Base-by-base conservation (phyloP, 192 early-diverging fungal species). In the Podila epicladia region DNA sequence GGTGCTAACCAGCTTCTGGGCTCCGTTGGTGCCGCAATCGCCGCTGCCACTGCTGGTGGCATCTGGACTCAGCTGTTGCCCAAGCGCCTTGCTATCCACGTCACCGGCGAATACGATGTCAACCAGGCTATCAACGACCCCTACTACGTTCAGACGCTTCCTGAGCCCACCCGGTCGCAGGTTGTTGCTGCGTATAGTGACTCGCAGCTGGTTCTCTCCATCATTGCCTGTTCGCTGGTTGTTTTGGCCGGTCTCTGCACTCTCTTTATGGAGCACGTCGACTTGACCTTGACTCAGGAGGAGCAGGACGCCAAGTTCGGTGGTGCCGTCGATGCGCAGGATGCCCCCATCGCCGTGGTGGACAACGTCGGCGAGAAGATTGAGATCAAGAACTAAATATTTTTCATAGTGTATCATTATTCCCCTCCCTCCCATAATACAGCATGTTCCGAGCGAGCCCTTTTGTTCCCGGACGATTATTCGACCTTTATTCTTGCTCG, bases 1-100 rank as follows among this genome's bases (percentile, higher is more conserved):
- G 29, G 65, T 57, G 65, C 49, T 19, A 57, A 33, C 31, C 13
- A 33, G n/a, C 24, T 67, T 19, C 19, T 67, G 32, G 51, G 28
- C 11, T 33, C 65, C 7, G 9, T 67, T 37, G 3, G 41, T 35
- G 32, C 31, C 11, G 22, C 65, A 11, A 24, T 67, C 22, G 51
- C 31, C 50, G 2, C 41, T 67, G 13, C 65, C 12, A 12, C 53
- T 2, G 26, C 65, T 4, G 65, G 65, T 1, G 12, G 65, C 53
- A 29, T 67, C 53, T 67, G 65, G 65, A 67, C 65, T 58, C 65
- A 67, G 22, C 28, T 57, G n/a, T 48, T 67, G 51, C 65, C 65
- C 20, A 29, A 19, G 50, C 65, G 65, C 31, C 51, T 67, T 31
- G 50, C 28, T 11, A 3, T 55, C n/a, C 65, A 67, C 32, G 32